Evolutionary conservation across 768 basidiomycete genomes (phyloP), one percentile per base, ranked within the genome.

Genomic region (Leucocoprinus birnbaumii): DNA sequence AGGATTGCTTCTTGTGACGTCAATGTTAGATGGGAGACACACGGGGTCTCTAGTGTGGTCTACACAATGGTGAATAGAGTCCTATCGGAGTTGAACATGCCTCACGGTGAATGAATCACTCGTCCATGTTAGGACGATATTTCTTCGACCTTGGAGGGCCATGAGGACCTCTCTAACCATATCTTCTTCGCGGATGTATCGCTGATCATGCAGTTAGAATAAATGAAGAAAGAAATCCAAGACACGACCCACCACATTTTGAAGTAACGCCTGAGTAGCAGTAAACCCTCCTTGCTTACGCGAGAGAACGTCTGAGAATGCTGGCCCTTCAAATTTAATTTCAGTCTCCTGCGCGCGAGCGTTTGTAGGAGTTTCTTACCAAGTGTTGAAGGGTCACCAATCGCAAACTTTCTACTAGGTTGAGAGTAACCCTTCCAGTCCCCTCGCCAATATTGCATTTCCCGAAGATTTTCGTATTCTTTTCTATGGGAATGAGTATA

Each of bases 121-220:
- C 31, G 66, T 61, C 70, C 74, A 73, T 11, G 60, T 54, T 7
- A 89, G 67, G 60, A 89, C 67, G 37, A 85, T 69, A 58, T 85
- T 90, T 46, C 74, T 78, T 51, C 79, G 76, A 0, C 91, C 91
- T 74, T 92, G 89, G 3, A 92, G 69, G 26, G 80, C 81, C 66
- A 90, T 86, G 11, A 92, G 72, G 2, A 91, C 73, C 61, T 94
- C 91, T 3, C 91, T 80, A 4, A 91, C 85, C 37, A 86, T 84
- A 59, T 91, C 85, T 48, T 83, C 78, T 68, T 93, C 91, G 49
- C 83, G 67, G 22, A 92, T 87, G 58, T 86, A 86, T 66, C 66
- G 80, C 87, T 91, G 61, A 11, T 13, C 3, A 56, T n/a, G 44
- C 19, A 1, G 9, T 26, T 48, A 38, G 25, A 16, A 31, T 22